Conservation (phyloP, 176 grass and related monocot genomes). For the Poa annua region DNA sequence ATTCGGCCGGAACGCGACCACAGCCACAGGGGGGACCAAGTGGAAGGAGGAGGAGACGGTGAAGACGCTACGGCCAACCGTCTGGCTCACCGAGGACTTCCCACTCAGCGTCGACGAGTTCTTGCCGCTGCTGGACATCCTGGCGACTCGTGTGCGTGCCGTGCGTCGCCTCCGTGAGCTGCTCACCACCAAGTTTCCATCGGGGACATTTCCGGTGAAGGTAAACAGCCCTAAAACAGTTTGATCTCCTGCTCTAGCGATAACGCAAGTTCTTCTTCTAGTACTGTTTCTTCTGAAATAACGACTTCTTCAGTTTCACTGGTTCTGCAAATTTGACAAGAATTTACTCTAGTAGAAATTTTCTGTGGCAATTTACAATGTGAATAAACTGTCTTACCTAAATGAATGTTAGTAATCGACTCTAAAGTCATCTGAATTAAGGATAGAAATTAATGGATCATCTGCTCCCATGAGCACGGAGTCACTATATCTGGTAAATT, state of each 20-base stretch:
- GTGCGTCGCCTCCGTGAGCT: constrained; percentile 88
- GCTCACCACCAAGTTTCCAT: constrained; percentile 92
- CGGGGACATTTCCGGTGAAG: constrained; percentile 95
- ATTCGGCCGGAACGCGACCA: constrained; percentile 43
- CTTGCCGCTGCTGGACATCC: constrained; percentile 91
- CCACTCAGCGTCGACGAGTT: constrained; percentile 89
- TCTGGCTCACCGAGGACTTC: constrained; percentile 97
- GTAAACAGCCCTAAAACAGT: constrained; percentile 47
- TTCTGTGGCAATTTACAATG: not conserved
- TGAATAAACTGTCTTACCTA: not conserved
- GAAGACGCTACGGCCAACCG: constrained; percentile 83
- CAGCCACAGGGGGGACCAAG: constrained; percentile 45
- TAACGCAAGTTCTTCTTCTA: not conserved
- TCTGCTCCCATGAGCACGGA: not conserved
- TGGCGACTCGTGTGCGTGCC: constrained; percentile 78
- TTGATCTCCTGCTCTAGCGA: not conserved
- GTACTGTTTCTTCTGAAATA: not conserved
- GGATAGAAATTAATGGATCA: not conserved
- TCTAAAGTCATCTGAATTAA: not conserved
- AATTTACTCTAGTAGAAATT: not conserved
- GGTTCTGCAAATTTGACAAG: constrained; percentile 10
- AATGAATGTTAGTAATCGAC: not conserved
- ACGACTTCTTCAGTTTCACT: not conserved
- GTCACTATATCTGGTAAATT: too few relatives aligned
- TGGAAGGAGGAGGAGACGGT: constrained; percentile 99